Conservation (phyloP, 2,329 filamentous ascomycete species). For the Scedosporium boydii region DNA sequence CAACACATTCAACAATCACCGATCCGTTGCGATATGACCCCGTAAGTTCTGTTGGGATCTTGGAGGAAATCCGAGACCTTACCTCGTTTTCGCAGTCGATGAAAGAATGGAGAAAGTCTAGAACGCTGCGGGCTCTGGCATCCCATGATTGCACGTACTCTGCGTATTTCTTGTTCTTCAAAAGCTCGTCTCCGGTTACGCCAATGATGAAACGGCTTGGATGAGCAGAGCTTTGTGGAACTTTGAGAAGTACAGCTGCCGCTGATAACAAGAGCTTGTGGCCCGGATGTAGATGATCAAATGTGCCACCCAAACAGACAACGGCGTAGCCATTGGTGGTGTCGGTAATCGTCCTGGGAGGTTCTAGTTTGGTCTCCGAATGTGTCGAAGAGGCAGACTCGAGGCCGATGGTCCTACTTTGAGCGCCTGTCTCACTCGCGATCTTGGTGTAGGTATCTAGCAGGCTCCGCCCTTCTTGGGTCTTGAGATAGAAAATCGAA, state of each 20-base stretch:
- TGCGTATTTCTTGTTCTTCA: constrained; percentile 82
- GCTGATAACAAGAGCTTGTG: constrained; percentile 96
- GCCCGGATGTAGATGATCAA: constrained; percentile 89
- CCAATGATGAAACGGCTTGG: constrained; percentile 64
- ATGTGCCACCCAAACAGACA: constrained; percentile 84
- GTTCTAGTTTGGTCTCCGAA: neutral
- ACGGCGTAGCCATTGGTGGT: constrained; percentile 1
- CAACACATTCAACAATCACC: constrained; percentile 66
- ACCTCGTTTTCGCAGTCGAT: constrained; percentile 30
- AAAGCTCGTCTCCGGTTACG: constrained; percentile 77
- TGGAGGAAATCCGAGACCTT: constrained; percentile 11
- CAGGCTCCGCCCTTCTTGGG: constrained; percentile 52
- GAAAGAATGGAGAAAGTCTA: constrained; percentile 63
- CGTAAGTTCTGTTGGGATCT: neutral
- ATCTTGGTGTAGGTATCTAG: constrained; percentile 38
- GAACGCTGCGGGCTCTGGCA: constrained; percentile 56
- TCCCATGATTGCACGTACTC: constrained; percentile 76
- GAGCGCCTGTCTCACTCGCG: constrained; percentile 36
- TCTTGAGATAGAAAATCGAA: constrained; percentile 55
- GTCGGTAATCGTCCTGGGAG: neutral
- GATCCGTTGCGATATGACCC: constrained; percentile 37
- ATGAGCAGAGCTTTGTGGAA: constrained; percentile 26
- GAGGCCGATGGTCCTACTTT: constrained; percentile 41
- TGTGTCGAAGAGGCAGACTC: constrained; percentile 33
- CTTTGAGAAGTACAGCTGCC: constrained; percentile 60